Evolutionary conservation across 257 asterid species (phyloP), one percentile per base, ranked within the genome.

Genomic region (Primulina tabacum): DNA sequence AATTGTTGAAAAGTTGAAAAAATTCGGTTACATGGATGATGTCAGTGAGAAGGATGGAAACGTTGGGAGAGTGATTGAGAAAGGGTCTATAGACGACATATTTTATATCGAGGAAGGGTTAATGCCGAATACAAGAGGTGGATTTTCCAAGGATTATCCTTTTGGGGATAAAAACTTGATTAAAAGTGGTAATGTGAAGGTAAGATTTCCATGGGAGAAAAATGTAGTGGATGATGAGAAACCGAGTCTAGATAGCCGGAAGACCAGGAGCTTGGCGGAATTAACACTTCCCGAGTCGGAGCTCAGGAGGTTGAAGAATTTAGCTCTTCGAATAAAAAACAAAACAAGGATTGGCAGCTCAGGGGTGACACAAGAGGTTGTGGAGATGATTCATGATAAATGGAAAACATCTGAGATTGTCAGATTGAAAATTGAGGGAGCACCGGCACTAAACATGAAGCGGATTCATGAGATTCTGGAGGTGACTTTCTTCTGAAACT

Each of bases 361-460:
- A 52, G 82, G 86, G 72, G 85, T 94, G 70, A 94, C 97, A 3
- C 83, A 87, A 33, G 83, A 88, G 82, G 87, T 86, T 76, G 95
- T 91, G 70, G 92, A 91, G 74, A 71, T 81, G 58, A 88, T 94
- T 81, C 90, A n/a, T 11, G 95, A 94, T 64, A 89, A 82, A 72
- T 94, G 99, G 99, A 91, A 77, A 69, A 21, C 87, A 8, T 84
- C 92, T 4, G 97, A 91, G 85, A 92, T 94, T 55, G 92, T 81
- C 37, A 81, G 95, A 78, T 76, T 94, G 88, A 94, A 91, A 86
- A 75, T 91, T 60, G 97, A 94, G 75, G 97, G 97, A 67, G 73
- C 92, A 68, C 93, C 89, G 20, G 97, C 99, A 1, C 97, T 94
- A 69, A 94, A 94, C 81, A 94, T 94, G 99, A 94, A 68, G 78